Base-by-base conservation (phyloP, 2,329 filamentous ascomycete genomes). In the Simplicillium aogashimaense region DNA sequence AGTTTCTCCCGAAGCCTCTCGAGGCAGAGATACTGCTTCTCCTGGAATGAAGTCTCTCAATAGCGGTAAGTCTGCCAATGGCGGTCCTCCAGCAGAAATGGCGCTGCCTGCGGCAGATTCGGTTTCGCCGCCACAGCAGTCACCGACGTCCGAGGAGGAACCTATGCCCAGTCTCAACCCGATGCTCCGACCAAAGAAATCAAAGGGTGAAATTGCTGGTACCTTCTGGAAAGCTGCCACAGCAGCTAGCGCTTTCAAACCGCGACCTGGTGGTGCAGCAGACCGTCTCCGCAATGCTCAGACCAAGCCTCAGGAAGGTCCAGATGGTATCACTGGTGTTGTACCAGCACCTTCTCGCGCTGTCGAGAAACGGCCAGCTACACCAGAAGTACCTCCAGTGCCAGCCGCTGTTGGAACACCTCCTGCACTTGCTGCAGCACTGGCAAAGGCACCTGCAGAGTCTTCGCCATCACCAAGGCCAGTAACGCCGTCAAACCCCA, bases 281-380 rank as follows among this genome's bases (percentile, higher is more conserved):
- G 87, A 94, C 45, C 81, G 84, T 38, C 66, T 94, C 39, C 70
- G 83, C 41, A 76, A 81, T 38, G 69, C 72, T 29, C 72, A 78
- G 41, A 68, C 66, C 46, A 77, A 74, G 42, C 59, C 61, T n/a
- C 64, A 63, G 3, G 76, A 83, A 17, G 87, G 83, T 5, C 84
- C 87, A 7, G 89, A 95, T 63, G 90, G 89, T 3, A 94, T 95
- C 47, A 94, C 83, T 11, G 77, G 82, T 31, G 89, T 95, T 30
- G 83, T 95, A 16, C 86, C 86, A 17, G 85, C 88, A 3, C 88
- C 89, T 2, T 74, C 67, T 12, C 65, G 70, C 25, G 66, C 70
- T 1, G 49, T 55, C 8, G 50, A 65, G 9, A 63, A 65, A 41
- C 47, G 51, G 10, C 52, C 54, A 7, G 36, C 25, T 29, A 58